phyloP scores from a whole-genome alignment of 345 rosid genomes.

The Carallia brachiata region DNA sequence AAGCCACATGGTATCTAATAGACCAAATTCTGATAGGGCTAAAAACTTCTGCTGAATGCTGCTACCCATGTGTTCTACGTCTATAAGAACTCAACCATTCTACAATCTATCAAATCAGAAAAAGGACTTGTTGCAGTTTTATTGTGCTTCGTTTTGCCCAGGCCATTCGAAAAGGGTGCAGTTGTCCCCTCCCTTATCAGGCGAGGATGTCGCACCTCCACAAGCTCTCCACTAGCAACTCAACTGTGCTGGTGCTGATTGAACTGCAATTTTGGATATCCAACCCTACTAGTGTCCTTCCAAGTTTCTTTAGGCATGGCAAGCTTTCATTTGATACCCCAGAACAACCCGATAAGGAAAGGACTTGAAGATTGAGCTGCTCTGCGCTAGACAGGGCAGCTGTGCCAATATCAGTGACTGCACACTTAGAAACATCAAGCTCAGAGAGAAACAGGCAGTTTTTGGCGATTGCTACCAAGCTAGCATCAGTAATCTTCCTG shows the following conservation, averaged over 20 bases:
- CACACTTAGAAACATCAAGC: conserved; percentile 71
- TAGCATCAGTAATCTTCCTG: conserved; percentile 56
- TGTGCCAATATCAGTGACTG: conserved; percentile 62
- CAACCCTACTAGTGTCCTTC: conserved; percentile 66
- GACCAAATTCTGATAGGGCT: conserved; percentile 16
- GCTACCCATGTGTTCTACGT: conserved; percentile 25
- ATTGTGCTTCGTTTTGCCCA: not conserved
- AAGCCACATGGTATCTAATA: conserved; percentile 20
- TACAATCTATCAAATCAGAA: conserved; percentile 8
- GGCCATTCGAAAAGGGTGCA: not conserved
- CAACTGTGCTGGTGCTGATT: conserved; percentile 49
- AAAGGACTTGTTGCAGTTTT: conserved; percentile 1
- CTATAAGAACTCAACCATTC: conserved; percentile 13
- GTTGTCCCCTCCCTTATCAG: conserved; percentile 28
- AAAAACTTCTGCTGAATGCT: conserved; percentile 37
- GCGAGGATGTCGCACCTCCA: conserved; percentile 87
- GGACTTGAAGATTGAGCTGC: conserved; percentile 64
- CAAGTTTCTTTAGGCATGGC: conserved; percentile 49
- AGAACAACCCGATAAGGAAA: conserved; percentile 70
- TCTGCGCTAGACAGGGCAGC: conserved; percentile 51
- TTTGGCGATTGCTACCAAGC: conserved; percentile 61
- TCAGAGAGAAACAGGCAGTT: conserved; percentile 71
- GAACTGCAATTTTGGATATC: conserved; percentile 78
- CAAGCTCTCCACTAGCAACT: conserved; percentile 57
- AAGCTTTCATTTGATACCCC: conserved; percentile 65